Evolutionary conservation across 352 stramenopile species (phyloP), one percentile per base, ranked within the genome.

Genomic region (Pythium angustatum): DNA sequence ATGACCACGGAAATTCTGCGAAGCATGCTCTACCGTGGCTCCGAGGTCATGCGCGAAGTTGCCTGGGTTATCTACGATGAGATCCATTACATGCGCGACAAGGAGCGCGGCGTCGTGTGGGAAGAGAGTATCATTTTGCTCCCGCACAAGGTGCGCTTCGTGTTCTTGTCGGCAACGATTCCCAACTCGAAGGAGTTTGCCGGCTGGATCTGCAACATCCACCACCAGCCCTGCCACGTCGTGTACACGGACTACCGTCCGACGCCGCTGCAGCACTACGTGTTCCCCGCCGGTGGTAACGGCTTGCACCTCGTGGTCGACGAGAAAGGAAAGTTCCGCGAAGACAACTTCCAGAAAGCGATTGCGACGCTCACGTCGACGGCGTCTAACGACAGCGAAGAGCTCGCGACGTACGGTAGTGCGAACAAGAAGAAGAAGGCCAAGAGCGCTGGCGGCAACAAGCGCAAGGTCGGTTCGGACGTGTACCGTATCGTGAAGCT

Each of bases 211-310:
- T 96, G 89, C 51, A 95, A 98, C 75, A 99, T 99, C 69, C 96
- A 99, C 78, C 96, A 99, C 75, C 97, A 99, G 77, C 96, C 97
- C 33, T 99, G 96, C 81, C 97, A 99, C 82, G 98, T 99, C n/a
- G 96, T 99, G n/a, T 99, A 99, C 83, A 99, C 98, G 41, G 97
- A 99, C 75, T 99, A 99, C 85, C 94, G 97, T 69, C 98, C 98
- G 3, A 98, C 95, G 31, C 98, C 98, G 6, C 72, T 99, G 62
- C 97, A 99, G 84, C 98, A 99, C 83, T 99, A 99, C 69, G 83
- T 99, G 45, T 99, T 99, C 73, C 95, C 96, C n/a, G 82, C 91
- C 10, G 96, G 95, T 44, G 97, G 96, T 28, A 98, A 96, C 49
- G 98, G 97, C 0, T 79, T 99, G 40, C 96, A 99, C 74, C 75